Conservation (phyloP, 768 basidiomycete genomes). For the Rhodotorula diobovata region DNA sequence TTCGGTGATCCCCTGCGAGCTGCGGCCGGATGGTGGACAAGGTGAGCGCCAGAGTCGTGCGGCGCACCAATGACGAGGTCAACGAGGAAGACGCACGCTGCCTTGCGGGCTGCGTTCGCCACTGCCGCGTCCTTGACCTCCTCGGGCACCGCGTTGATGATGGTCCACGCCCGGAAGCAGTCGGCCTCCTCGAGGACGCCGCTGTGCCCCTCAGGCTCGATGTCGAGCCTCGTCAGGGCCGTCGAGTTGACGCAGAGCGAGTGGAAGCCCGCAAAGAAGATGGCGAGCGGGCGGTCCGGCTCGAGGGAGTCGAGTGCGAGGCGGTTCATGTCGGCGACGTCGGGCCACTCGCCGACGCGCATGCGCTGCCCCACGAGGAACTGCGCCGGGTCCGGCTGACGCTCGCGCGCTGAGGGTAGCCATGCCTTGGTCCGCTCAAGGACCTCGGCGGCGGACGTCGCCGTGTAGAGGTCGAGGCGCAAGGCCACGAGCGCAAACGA, state of each 20-base stretch:
- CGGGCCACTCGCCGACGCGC: constrained; percentile 38
- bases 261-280: constrained; percentile 41
- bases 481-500: constrained; percentile 6
- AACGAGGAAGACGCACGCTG: constrained; percentile 33
- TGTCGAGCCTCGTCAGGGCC: constrained; percentile 22
- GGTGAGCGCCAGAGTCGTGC: no score
- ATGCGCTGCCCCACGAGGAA: constrained; percentile 24
- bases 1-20: constrained; percentile 41
- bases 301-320: constrained; percentile 25
- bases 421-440: not conserved
- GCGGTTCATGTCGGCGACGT: constrained; percentile 23
- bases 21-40: not conserved
- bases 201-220: constrained; percentile 29
- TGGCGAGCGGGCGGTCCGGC: constrained; percentile 29
- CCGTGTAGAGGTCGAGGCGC: constrained; percentile 26
- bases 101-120: constrained; percentile 29
- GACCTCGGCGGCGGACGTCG: constrained; percentile 18
- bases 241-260: constrained; percentile 38
- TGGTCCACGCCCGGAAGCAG: constrained; percentile 34
- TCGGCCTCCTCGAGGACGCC: constrained; percentile 42
- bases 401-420: not conserved
- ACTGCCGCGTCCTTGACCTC: constrained; percentile 34
- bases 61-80: not conserved
- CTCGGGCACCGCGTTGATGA: constrained; percentile 32
- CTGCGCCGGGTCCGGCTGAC: not conserved